Evolutionary conservation across 2,329 filamentous ascomycete species (phyloP), one percentile per base, ranked within the genome.

Genomic region (Phialocephala subalpina): DNA sequence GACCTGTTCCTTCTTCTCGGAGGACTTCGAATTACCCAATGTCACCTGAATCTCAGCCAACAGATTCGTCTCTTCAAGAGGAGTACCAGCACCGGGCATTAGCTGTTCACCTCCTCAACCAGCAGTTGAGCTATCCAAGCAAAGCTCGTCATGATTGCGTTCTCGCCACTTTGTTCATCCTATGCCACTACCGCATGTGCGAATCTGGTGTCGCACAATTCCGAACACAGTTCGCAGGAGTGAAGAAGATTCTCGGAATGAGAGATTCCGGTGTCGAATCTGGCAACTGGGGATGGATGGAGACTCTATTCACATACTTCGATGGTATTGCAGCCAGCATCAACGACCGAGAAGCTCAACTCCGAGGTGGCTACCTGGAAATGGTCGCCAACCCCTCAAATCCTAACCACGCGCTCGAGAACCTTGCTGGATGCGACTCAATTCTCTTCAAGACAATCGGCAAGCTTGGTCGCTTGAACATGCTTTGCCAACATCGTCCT

Each of bases 121-220:
- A 90, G 73, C 92, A 97, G 77, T 84, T 98, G 61, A 91, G 92
- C 63, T 90, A 97, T 77, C 86, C 90, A 0, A 82, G 84, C 25
- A 89, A 89, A 73, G 91, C 93, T 4, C 89, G 90, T 62, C 90
- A 96, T 72, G 95, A 97, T 77, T 94, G 93, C 0, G 92, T 96
- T 4, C 83, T 97, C 35, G 94, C 93, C 2, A 97, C 93, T 3
- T 88, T 97, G 40, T 85, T 97, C 45, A 86, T 97, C 9, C 84
- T 97, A 3, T 97, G 94, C 76, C 89, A 97, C 67, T 97, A 97
- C 77, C 92, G 97, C 72, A 94, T 97, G 80, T 96, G 93, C 68
- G 94, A 97, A 78, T 96, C 92, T 0, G 95, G 95, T 2, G 90
- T 97, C 71, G 93, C 93, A 22, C 95, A 95, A 74, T 97, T 97